A percentile compares a stretch with the other conserved stretches of the same genome.
Evolutionary conservation across 2,329 filamentous ascomycete species (phyloP).

Genomic region (Claviceps arundinis): DNA sequence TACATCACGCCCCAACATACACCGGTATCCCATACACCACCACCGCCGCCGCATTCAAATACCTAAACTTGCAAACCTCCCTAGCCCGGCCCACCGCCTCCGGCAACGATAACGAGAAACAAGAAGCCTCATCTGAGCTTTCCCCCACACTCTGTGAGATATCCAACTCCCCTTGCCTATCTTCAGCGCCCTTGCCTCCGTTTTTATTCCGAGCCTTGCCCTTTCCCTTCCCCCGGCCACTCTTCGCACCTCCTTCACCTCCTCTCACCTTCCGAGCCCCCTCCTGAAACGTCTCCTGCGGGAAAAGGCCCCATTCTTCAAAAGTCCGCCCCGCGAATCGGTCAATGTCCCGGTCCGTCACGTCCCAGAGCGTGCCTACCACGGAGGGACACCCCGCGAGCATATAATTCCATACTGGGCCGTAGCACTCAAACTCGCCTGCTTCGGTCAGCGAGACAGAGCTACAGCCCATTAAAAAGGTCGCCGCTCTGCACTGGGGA

Average conservation of each 20-base stretch:
- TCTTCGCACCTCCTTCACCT: slow-evolving; percentile 4
- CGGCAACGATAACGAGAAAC: slow-evolving; percentile 34
- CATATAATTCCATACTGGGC: slow-evolving; percentile 84
- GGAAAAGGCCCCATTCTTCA: slow-evolving; percentile 72
- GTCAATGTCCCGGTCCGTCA: slow-evolving; percentile 95
- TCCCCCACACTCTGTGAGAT: background rate
- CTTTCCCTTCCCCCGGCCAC: background rate
- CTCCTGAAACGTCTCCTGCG: slow-evolving; percentile 30
- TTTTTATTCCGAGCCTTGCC: background rate
- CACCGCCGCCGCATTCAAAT: slow-evolving; percentile 85
- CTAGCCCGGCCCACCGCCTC: slow-evolving; percentile 67
- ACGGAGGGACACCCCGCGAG: slow-evolving; percentile 76
- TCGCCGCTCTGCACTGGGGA: slow-evolving; percentile 58
- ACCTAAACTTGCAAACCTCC: slow-evolving; percentile 71
- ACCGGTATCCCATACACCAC: slow-evolving; percentile 93
- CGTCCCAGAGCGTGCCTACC: slow-evolving; percentile 91
- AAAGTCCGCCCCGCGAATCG: slow-evolving; percentile 70
- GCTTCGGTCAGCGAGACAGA: slow-evolving; percentile 66
- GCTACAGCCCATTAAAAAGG: slow-evolving; percentile 89
- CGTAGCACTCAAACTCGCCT: slow-evolving; percentile 82
- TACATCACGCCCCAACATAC: slow-evolving; percentile 42
- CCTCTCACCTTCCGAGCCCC: slow-evolving; percentile 15
- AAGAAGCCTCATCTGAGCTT: too few species aligned
- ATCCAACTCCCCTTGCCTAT: slow-evolving; percentile 2
- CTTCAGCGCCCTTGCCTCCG: background rate